A percentile compares a stretch with the other conserved stretches of the same genome.
Evolutionary conservation across 495 filamentous ascomycete species (phyloP).

Genomic region (Trichoderma orchidacearum): DNA sequence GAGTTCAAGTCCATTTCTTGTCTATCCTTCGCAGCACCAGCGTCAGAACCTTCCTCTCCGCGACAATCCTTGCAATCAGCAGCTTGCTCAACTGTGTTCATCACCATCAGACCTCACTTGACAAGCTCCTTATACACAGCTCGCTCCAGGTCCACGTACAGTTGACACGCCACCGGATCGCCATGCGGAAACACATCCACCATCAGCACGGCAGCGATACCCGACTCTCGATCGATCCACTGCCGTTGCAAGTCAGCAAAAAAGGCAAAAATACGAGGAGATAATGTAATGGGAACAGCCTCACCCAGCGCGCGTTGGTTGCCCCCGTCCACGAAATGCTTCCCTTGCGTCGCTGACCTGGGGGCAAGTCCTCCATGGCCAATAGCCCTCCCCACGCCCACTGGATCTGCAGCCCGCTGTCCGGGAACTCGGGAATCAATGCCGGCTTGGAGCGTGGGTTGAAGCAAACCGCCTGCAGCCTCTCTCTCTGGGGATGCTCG

Average conservation of each 20-base stretch:
- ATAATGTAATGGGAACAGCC: not conserved
- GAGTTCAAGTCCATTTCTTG: too few species aligned
- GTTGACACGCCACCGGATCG: conserved; percentile 9
- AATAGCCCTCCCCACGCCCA: conserved; percentile 14
- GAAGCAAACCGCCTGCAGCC: conserved; percentile 5
- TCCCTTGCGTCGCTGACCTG: conserved; percentile 16
- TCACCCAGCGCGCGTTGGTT: conserved; percentile 14
- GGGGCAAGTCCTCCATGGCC: conserved; percentile 14
- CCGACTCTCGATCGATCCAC: conserved; percentile 22
- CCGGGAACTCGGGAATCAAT: conserved; percentile 10
- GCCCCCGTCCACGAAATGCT: conserved; percentile 19
- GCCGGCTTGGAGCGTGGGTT: not conserved
- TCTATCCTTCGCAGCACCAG: too few species aligned
- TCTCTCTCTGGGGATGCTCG: conserved; percentile 9
- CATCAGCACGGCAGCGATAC: conserved; percentile 14
- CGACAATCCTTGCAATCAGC: too few species aligned
- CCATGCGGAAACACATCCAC: conserved; percentile 12
- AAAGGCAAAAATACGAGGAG: not conserved
- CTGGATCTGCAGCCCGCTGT: conserved; percentile 5
- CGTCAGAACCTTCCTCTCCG: too few species aligned
- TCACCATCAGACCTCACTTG: not conserved
- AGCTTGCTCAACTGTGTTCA: too few species aligned
- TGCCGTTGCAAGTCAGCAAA: not conserved
- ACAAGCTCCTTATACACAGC: conserved; percentile 17
- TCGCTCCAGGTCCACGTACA: conserved; percentile 17